phyloP scores from a whole-genome alignment of 257 asterid species.

The Solanum rostratum region DNA sequence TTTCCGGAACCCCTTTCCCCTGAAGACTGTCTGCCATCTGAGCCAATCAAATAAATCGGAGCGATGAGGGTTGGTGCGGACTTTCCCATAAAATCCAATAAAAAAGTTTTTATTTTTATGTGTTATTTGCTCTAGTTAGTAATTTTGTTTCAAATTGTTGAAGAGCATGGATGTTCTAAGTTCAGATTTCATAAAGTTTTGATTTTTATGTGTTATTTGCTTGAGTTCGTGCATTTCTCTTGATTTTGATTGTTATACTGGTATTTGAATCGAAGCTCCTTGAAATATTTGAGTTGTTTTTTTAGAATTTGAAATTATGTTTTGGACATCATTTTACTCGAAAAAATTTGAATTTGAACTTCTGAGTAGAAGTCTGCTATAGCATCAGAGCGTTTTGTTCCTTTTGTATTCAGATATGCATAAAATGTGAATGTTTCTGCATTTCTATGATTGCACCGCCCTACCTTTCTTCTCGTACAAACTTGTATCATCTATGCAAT shows the following conservation, averaged over 20 bases:
- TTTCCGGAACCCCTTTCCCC: neutral
- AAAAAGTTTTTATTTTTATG: neutral
- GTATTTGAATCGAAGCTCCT: neutral
- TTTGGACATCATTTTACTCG: no score
- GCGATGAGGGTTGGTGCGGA: neutral
- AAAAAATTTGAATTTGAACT: no score
- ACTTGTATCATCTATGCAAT: no score
- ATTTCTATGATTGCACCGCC: no score
- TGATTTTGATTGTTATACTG: no score
- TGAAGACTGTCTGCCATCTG: slow-evolving; percentile 62
- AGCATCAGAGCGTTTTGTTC: neutral
- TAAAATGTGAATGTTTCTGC: no score
- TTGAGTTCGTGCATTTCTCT: neutral
- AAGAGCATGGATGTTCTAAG: neutral
- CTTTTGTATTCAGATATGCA: no score
- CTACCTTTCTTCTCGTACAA: no score
- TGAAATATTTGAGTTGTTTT: no score
- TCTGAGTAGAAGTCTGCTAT: no score
- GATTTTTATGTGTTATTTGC: neutral
- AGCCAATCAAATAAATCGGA: slow-evolving; percentile 14
- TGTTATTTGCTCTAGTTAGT: neutral
- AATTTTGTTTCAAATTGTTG: neutral
- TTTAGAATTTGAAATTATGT: no score
- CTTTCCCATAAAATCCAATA: neutral
- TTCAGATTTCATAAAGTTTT: no score